Conservation (phyloP, 2,329 filamentous ascomycete genomes). For the Aspergillus carbonarius region DNA sequence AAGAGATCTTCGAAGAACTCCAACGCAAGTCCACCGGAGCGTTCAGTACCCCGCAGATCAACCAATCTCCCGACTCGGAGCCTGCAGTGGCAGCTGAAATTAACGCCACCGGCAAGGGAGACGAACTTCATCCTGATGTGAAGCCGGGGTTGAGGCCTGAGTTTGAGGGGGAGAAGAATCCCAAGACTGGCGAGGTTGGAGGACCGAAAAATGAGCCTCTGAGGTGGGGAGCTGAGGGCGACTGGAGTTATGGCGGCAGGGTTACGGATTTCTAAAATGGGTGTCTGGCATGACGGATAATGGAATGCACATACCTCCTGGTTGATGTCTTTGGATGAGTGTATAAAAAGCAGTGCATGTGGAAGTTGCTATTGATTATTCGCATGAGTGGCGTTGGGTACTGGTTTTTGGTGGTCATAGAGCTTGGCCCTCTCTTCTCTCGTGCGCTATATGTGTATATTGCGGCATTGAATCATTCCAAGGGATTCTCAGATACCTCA, state of each 20-base stretch:
- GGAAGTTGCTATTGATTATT: not conserved
- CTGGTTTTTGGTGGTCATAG: not conserved
- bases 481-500: too few relatives aligned
- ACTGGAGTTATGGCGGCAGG: constrained; percentile 93
- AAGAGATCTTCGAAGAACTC: constrained; percentile 85
- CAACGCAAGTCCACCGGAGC: constrained; percentile 74
- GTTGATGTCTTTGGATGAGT: not conserved
- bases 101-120: constrained; percentile 58
- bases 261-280: constrained; percentile 77
- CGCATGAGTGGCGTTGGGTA: constrained; percentile 27
- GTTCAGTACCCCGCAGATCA: constrained; percentile 65
- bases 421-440: not conserved
- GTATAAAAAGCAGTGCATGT: not conserved
- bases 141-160: constrained; percentile 79
- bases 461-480: not conserved
- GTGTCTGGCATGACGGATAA: too few relatives aligned
- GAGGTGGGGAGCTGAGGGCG: constrained; percentile 73
- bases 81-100: constrained; percentile 36
- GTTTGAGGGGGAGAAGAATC: constrained; percentile 89
- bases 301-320: too few relatives aligned
- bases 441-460: not conserved
- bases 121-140: constrained; percentile 69
- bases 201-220: constrained; percentile 97
- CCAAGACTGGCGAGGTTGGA: constrained; percentile 90
- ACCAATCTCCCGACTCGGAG: constrained; percentile 48